Evolutionary conservation across 345 rosid species (phyloP), one percentile per base, ranked within the genome.

Genomic region (Murraya koenigii): DNA sequence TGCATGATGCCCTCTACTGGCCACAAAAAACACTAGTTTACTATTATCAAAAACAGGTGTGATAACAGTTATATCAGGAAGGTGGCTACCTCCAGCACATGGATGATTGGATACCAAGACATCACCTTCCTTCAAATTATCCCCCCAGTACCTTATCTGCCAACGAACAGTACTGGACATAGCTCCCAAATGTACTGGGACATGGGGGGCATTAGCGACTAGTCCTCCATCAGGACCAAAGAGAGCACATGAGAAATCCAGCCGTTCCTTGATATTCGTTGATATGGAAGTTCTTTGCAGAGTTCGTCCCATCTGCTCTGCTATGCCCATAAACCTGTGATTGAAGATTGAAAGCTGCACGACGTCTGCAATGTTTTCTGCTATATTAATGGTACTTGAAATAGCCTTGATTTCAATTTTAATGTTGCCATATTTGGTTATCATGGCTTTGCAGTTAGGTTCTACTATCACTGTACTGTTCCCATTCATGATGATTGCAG

Each of bases 271-370:
- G 82, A 96, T 96, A 82, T 92, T 94, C 23, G 99, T 96, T 69
- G 98, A 96, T 83, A 96, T 94, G 66, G 99, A 96, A 81, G 98
- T 96, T 80, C 99, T 88, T 85, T 96, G 99, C 28, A 96, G 84
- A 4, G 99, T 94, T 69, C 97, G 86, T 72, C 99, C 99, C 99
- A 96, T 96, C 81, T 96, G 99, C 73, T 96, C 99, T 66, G 99
- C 99, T 60, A 96, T 94, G 65, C 99, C 99, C 99, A 96, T 96
- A 82, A 94, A 96, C 70, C 99, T 87, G 86, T 96, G 94, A 83
- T 90, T 92, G 83, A 96, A 96, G 71, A 96, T 94, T 39, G 99
- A 96, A 19, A 96, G 89, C 77, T 92, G 99, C 78, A 96, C 99
- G 28, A 96, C 99, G 87, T 92, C 99, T 79, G 97, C 99, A 77